Percentiles rank a stretch among this genome's conserved stretches.
Conservation (phyloP, 257 asterid species). For the Nicotiana benthamiana region DNA sequence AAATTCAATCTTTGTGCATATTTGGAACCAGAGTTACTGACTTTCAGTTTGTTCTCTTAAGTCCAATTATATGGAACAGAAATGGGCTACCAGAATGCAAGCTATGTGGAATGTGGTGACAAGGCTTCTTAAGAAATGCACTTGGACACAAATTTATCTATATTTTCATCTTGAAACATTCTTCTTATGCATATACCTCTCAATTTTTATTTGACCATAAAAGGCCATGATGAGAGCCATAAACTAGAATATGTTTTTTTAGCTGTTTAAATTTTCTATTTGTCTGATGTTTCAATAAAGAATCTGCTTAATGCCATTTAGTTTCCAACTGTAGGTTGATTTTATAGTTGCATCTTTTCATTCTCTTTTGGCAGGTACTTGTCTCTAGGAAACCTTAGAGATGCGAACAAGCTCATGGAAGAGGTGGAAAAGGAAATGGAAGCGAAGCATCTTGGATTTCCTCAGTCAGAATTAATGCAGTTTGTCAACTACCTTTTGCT, state of each 20-base stretch:
- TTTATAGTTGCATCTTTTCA: neutral
- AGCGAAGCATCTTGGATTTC: conserved; percentile 45
- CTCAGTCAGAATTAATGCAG: conserved; percentile 74
- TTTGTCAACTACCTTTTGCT: conserved; percentile 58
- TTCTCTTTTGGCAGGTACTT: conserved; percentile 47
- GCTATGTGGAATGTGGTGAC: neutral
- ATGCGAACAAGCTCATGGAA: conserved; percentile 79
- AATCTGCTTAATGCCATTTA: neutral
- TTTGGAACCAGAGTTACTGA: neutral
- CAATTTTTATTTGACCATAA: neutral
- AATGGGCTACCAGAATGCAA: neutral
- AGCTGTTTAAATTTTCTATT: neutral
- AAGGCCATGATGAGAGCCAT: neutral
- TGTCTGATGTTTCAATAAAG: neutral
- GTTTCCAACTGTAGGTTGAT: neutral
- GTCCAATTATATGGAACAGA: neutral
- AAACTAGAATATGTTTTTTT: neutral
- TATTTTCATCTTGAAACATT: neutral
- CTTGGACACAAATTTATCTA: neutral
- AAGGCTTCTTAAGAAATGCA: neutral
- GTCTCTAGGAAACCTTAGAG: conserved; percentile 86
- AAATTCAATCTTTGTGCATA: neutral
- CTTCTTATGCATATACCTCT: neutral
- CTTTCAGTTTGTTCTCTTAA: neutral
- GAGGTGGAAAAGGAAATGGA: conserved; percentile 68